A percentile compares a stretch with the other conserved stretches of the same genome.
Conservation (phyloP, 1,139 yeast species). For the Fermentozyma sake region DNA sequence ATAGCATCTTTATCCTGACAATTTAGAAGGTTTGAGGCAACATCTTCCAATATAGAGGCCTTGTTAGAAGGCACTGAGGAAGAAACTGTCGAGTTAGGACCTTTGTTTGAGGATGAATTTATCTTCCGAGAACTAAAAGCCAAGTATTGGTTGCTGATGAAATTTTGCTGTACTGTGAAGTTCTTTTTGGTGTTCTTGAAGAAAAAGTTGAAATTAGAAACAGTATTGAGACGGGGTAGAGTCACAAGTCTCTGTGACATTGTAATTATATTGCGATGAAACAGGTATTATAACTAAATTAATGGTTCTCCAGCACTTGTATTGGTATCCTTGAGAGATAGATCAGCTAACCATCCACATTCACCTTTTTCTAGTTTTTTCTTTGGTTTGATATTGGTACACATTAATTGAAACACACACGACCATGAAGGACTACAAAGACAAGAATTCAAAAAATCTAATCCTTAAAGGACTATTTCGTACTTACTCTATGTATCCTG, state of each 20-base stretch:
- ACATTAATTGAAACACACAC: too few species aligned
- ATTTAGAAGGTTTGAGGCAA: slow-evolving; percentile 32
- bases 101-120: neutral
- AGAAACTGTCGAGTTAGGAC: slow-evolving; percentile 1
- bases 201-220: slow-evolving; percentile 35
- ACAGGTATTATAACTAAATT: too few species aligned
- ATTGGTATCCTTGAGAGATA: too few species aligned
- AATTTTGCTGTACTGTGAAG: slow-evolving; percentile 29
- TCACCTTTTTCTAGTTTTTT: too few species aligned
- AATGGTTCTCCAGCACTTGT: too few species aligned
- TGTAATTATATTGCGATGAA: too few species aligned
- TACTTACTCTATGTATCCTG: too few species aligned
- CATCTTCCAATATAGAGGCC: slow-evolving; percentile 19
- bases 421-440: too few species aligned
- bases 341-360: too few species aligned
- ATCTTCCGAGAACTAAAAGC: neutral
- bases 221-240: slow-evolving; percentile 25
- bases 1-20: slow-evolving; percentile 37
- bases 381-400: too few species aligned
- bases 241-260: slow-evolving; percentile 22
- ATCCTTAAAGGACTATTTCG: too few species aligned
- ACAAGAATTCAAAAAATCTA: too few species aligned
- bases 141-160: slow-evolving; percentile 31
- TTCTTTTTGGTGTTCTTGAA: slow-evolving; percentile 34
- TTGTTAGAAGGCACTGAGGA: slow-evolving; percentile 1